Percentiles rank a stretch among this genome's conserved stretches.
Evolutionary conservation across 768 basidiomycete species (phyloP).

Genomic region (Trametes villosa): DNA sequence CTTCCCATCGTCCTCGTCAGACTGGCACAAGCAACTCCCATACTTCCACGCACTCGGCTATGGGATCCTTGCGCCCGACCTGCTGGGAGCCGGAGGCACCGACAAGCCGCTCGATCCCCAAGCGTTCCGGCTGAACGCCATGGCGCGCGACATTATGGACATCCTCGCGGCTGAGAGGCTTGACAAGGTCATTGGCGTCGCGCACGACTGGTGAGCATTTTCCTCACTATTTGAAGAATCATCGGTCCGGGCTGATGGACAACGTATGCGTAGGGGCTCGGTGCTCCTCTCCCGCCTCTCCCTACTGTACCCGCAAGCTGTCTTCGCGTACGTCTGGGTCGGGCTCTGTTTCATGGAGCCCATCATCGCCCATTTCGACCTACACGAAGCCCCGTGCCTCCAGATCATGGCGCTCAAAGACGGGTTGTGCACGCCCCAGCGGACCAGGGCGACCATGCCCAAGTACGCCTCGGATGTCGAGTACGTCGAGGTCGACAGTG

Average conservation of each 20-base stretch:
- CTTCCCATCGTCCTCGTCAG: conserved; percentile 44
- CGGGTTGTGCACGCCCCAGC: too few relatives aligned
- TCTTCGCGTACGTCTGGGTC: conserved; percentile 45
- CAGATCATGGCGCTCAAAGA: too few relatives aligned
- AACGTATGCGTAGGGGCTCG: conserved; percentile 40
- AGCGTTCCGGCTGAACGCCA: conserved; percentile 27
- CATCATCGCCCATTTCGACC: too few relatives aligned
- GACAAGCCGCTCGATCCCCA: conserved; percentile 42
- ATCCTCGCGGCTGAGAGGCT: conserved; percentile 37
- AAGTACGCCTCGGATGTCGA: too few relatives aligned
- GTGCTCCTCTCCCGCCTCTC: conserved; percentile 39
- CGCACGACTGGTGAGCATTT: conserved; percentile 35
- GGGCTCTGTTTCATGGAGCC: too few relatives aligned
- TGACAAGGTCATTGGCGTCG: conserved; percentile 35
- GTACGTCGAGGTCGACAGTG: too few relatives aligned
- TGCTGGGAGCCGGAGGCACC: conserved; percentile 50
- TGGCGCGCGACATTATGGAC: conserved; percentile 39
- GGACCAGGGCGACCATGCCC: too few relatives aligned
- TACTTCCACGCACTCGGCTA: conserved; percentile 46
- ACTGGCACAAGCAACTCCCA: conserved; percentile 46
- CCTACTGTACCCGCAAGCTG: conserved; percentile 40
- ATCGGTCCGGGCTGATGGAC: background rate
- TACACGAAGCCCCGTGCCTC: too few relatives aligned
- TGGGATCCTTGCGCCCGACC: conserved; percentile 51
- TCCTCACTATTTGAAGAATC: background rate